phyloP scores from a whole-genome alignment of 768 basidiomycete species.

The Lactarius psammicola region DNA sequence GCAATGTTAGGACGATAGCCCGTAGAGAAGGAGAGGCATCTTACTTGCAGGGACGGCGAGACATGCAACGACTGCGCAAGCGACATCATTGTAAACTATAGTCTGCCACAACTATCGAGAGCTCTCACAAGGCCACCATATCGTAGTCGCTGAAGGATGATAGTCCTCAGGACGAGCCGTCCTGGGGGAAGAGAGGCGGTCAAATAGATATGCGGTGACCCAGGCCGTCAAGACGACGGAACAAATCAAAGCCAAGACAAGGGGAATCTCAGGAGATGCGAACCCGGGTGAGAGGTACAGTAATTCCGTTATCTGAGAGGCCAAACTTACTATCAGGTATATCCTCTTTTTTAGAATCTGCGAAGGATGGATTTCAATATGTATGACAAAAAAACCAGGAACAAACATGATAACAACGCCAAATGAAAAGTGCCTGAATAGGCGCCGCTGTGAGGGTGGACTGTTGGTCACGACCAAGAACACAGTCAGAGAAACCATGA shows the following conservation, averaged over 20 bases:
- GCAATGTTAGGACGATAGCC: neutral
- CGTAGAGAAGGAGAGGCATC: neutral
- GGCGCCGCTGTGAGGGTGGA: conserved; percentile 9
- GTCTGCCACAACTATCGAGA: neutral
- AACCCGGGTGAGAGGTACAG: neutral
- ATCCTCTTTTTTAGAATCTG: conserved; percentile 17
- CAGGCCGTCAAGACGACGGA: neutral
- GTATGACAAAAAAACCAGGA: neutral
- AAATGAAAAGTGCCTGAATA: conserved; percentile 21
- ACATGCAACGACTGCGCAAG: conserved; percentile 11
- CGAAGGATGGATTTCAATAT: neutral
- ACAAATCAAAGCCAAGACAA: conserved; percentile 3
- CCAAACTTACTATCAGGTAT: conserved; percentile 15
- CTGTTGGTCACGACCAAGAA: neutral
- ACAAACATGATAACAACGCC: conserved; percentile 19
- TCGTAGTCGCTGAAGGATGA: neutral
- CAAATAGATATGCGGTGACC: conserved; percentile 11
- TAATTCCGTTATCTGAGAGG: neutral
- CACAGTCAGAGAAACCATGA: neutral
- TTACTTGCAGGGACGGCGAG: conserved; percentile 19
- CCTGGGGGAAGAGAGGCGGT: neutral
- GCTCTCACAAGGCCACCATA: conserved; percentile 17
- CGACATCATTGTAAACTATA: neutral
- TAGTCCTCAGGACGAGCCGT: neutral
- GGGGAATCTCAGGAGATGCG: conserved; percentile 15